Conservation (phyloP, 2,329 filamentous ascomycete genomes). For the Alternaria sp. region DNA sequence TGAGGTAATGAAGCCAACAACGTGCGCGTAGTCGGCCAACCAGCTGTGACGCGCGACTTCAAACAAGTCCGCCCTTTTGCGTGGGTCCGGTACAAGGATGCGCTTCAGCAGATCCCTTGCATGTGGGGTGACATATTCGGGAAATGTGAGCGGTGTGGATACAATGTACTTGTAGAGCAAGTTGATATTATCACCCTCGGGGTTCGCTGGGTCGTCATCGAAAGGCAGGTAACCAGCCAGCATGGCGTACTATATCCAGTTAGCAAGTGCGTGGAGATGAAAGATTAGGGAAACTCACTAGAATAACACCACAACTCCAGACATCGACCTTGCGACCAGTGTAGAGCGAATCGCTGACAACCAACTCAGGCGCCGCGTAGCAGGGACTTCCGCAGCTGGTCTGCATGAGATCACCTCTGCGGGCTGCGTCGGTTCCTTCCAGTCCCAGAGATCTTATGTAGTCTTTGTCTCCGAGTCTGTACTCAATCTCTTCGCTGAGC, state of each 20-base stretch:
- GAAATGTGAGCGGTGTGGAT: constrained; percentile 93
- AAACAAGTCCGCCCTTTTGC: constrained; percentile 93
- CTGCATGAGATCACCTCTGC: constrained; percentile 96
- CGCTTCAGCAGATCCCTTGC: constrained; percentile 89
- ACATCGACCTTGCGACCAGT: constrained; percentile 98
- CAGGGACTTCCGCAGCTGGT: constrained; percentile 98
- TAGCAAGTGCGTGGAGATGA: constrained; percentile 15
- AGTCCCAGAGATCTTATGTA: constrained; percentile 86
- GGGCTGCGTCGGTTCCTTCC: constrained; percentile 77
- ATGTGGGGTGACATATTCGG: constrained; percentile 97
- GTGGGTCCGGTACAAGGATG: constrained; percentile 92
- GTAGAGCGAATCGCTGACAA: constrained; percentile 96
- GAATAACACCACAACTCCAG: constrained; percentile 98
- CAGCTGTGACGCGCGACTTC: constrained; percentile 98
- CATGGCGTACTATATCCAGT: constrained; percentile 83
- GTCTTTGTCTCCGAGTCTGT: constrained; percentile 84
- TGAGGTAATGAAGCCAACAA: constrained; percentile 96
- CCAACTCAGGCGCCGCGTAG: constrained; percentile 94
- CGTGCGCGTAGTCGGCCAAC: constrained; percentile 95
- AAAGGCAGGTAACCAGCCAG: constrained; percentile 96
- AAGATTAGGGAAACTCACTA: constrained; percentile 67
- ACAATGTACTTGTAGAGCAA: constrained; percentile 99
- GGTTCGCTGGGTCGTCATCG: constrained; percentile 97
- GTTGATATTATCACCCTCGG: constrained; percentile 99
- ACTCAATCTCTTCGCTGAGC: constrained; percentile 86